These are phyloP conservation scores for Fusarium sp. DNA, from an alignment of 2,329 filamentous ascomycete species.

Conservation along the genomic window DNA sequence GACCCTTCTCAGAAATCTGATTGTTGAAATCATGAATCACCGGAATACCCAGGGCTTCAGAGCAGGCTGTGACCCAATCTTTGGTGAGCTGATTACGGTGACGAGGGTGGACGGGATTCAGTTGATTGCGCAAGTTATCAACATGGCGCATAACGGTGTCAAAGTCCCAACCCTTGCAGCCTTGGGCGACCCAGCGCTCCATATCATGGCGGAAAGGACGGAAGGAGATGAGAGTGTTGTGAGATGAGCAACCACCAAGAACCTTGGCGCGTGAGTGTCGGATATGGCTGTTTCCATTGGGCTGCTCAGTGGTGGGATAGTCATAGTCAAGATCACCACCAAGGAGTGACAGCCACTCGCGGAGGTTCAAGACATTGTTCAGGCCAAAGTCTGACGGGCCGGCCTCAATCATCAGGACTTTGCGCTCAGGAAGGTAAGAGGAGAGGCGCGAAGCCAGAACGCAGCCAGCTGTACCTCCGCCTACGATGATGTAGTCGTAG, in stretches of 20 bases:
- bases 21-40: conserved; percentile 88
- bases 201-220: conserved; percentile 90
- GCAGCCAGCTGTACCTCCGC: conserved; percentile 87
- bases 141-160: conserved; percentile 83
- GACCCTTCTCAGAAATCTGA: conserved; percentile 78
- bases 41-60: conserved; percentile 81
- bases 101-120: conserved; percentile 85
- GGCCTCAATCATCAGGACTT: conserved; percentile 84
- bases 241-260: conserved; percentile 89
- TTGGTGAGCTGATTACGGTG: conserved; percentile 92
- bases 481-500: conserved; percentile 88
- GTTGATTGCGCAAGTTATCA: conserved; percentile 87
- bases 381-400: conserved; percentile 91
- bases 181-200: conserved; percentile 83
- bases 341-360: conserved; percentile 86
- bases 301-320: conserved; percentile 89
- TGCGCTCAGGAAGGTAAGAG: conserved; percentile 84
- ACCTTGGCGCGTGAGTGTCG: conserved; percentile 93
- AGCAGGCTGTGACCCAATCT: conserved; percentile 88
- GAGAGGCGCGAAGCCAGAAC: conserved; percentile 83
- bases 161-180: conserved; percentile 88
- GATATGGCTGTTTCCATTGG: conserved; percentile 91
- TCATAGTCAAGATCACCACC: conserved; percentile 92
- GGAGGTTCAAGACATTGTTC: conserved; percentile 85
- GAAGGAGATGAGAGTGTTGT: conserved; percentile 95